Base-by-base conservation (phyloP, 768 basidiomycete genomes). In the Asterophora lycoperdoides region DNA sequence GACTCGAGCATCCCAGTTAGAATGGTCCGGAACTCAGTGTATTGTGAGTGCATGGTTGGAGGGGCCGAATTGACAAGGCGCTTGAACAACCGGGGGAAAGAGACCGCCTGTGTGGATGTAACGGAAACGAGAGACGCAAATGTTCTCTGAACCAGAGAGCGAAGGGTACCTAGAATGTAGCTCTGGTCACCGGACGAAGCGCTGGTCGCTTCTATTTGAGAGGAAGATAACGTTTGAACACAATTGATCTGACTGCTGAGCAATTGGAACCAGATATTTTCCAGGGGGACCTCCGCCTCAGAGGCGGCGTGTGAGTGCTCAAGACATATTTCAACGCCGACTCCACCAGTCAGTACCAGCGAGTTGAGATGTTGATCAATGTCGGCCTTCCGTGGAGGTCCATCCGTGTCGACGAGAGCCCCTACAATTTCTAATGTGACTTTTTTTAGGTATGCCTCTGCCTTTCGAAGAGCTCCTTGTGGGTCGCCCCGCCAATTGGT, bases 1-100 rank as follows among this genome's bases (percentile, higher is more conserved):
- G 92, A 87, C 60, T 95, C 93, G 58, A 98, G 68, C 91, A 98
- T 99, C n/a, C 91, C 88, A 0, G 84, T 85, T 26, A 99, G 73
- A 51, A 99, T 93, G 9, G 81, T 79, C 38, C 92, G 79, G 67
- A 98, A 95, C 66, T 98, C 94, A 17, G 85, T 83, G 66, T 97
- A 98, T 20, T 83, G 80, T 10, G 83, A 80, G 29, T 81, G 77
- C 18, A 76, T 71, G 1, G 81, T 70, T 3, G 79, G 69, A 17
- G 82, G 72, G 4, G 82, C 75, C 1, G 85, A 79, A 56, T 92
- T 84, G 34, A 97, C 90, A 4, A 98, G 78, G 5, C 93, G 83
- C 57, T 89, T 93, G 78, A 99, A 95, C 8, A 99, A 72, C 15
- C 81, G 80, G 18, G 96, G 94, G 63, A 99, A 95, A 0, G 93